Conservation (phyloP, 2,329 filamentous ascomycete species). For the Aspergillus ruber region DNA sequence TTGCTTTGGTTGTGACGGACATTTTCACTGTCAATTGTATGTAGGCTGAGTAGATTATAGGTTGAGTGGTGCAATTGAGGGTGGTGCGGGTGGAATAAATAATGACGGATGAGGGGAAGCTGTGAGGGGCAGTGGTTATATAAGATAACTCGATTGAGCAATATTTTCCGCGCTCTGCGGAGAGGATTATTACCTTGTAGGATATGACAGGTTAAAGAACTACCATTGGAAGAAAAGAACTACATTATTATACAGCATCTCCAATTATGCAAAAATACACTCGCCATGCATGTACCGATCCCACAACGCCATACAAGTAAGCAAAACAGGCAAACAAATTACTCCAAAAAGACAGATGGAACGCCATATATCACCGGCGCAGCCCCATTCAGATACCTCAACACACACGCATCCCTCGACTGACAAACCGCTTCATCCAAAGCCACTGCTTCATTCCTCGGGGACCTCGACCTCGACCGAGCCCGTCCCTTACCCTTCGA, state of each 20-base stretch:
- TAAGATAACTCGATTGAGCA: background rate
- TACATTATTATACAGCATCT: background rate
- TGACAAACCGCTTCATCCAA: conserved; percentile 75
- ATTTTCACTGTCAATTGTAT: conserved; percentile 39
- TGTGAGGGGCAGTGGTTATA: background rate
- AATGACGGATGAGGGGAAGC: conserved; percentile 21
- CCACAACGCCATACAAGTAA: too few relatives aligned
- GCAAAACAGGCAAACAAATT: too few relatives aligned
- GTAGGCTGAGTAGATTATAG: background rate
- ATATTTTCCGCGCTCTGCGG: background rate
- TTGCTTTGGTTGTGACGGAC: conserved; percentile 83
- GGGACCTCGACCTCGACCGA: background rate
- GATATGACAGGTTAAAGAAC: background rate
- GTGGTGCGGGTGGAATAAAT: conserved; percentile 3
- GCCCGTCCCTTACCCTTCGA: conserved; percentile 20
- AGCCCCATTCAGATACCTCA: conserved; percentile 88
- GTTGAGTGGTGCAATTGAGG: background rate
- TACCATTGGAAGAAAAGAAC: background rate
- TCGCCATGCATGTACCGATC: background rate
- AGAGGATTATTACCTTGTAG: background rate
- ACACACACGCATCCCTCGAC: conserved; percentile 71
- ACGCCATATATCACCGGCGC: conserved; percentile 93
- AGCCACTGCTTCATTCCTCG: conserved; percentile 32
- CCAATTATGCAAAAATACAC: background rate
- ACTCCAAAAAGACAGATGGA: conserved; percentile 67